Conservation (phyloP, 2,329 filamentous ascomycete species). For the Colletotrichum orchidophilum region DNA sequence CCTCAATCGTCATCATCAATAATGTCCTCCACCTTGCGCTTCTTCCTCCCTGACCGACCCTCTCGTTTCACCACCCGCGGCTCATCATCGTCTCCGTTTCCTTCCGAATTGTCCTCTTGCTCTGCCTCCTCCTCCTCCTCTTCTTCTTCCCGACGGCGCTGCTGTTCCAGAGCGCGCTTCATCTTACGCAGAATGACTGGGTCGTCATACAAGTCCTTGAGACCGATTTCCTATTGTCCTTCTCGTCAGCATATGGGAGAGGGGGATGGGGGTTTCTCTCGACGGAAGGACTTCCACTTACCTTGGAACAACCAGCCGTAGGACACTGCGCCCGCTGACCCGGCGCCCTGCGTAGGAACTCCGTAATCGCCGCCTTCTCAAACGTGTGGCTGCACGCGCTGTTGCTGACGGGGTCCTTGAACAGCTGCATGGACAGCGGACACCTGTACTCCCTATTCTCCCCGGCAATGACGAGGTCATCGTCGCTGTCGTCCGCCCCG, state of each 20-base stretch:
- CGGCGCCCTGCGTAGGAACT: constrained; percentile 56
- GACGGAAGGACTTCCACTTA: too few species aligned
- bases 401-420: constrained; percentile 74
- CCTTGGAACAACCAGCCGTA: constrained; percentile 69
- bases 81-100: neutral
- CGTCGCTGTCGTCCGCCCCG: constrained; percentile 64
- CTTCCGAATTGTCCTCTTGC: constrained; percentile 37
- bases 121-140: constrained; percentile 47
- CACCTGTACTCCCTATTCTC: constrained; percentile 74
- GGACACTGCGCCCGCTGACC: constrained; percentile 65
- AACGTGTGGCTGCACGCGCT: constrained; percentile 77
- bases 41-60: neutral
- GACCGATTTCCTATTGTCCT: constrained; percentile 54
- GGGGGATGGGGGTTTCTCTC: too few species aligned
- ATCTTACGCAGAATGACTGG: constrained; percentile 66
- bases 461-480: constrained; percentile 74
- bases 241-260: constrained; percentile 28
- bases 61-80: constrained; percentile 17
- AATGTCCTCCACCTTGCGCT: constrained; percentile 25
- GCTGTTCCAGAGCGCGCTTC: constrained; percentile 55
- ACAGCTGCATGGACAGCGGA: constrained; percentile 71
- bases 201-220: constrained; percentile 65
- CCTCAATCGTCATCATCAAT: constrained; percentile 9
- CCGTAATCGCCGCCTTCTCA: constrained; percentile 70
- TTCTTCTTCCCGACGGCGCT: constrained; percentile 55